Evolutionary conservation across 2,329 filamentous ascomycete species (phyloP).

Genomic region (Aspergillus sp.): DNA sequence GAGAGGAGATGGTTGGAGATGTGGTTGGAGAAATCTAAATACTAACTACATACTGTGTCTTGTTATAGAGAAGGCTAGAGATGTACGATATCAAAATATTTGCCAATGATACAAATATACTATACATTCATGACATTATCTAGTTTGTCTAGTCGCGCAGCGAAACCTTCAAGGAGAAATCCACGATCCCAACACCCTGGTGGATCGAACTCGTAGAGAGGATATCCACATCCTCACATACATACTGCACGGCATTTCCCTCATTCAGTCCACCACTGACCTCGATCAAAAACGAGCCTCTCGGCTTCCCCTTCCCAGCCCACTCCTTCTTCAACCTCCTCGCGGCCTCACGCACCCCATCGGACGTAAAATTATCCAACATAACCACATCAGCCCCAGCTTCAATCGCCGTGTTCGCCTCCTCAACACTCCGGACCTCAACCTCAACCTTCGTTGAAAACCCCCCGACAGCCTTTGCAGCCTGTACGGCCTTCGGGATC

Average conservation of each 20-base stretch:
- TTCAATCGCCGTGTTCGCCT: constrained; percentile 86
- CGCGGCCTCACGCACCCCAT: constrained; percentile 74
- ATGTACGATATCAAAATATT: background rate
- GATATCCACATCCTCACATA: constrained; percentile 79
- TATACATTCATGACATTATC: background rate
- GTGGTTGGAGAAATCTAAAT: constrained; percentile 30
- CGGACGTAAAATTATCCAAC: constrained; percentile 90
- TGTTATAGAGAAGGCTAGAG: background rate
- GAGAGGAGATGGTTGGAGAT: constrained; percentile 38
- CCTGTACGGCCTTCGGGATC: constrained; percentile 80
- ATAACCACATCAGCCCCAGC: constrained; percentile 95
- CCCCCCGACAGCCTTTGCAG: constrained; percentile 79
- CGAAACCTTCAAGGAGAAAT: constrained; percentile 90
- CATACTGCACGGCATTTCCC: constrained; percentile 79
- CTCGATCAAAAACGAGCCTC: constrained; percentile 71
- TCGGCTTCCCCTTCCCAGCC: constrained; percentile 63
- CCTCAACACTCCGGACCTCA: constrained; percentile 82
- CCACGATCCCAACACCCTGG: constrained; percentile 88
- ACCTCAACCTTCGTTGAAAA: constrained; percentile 96
- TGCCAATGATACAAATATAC: background rate
- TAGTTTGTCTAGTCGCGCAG: constrained; percentile 25
- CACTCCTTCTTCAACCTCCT: constrained; percentile 75
- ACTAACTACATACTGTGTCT: background rate
- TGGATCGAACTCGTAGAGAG: constrained; percentile 96
- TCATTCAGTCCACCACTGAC: constrained; percentile 87